phyloP scores from a whole-genome alignment of 148 eudicot genomes.

The Cornus florida region DNA sequence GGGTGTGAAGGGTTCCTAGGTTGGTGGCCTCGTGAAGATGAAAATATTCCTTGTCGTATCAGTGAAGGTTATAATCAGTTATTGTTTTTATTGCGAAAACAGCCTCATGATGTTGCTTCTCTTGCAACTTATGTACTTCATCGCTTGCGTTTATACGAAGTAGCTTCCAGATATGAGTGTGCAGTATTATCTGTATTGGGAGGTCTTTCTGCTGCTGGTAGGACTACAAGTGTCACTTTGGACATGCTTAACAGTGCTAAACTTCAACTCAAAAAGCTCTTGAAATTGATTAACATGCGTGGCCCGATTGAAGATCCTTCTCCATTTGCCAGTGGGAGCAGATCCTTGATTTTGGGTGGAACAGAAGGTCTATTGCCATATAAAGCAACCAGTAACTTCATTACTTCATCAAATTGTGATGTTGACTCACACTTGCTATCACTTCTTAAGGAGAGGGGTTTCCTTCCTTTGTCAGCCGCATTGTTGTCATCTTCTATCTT shows the following conservation, averaged over 20 bases:
- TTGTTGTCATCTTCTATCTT: slow-evolving; percentile 66
- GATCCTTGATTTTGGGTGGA: slow-evolving; percentile 54
- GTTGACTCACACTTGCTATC: slow-evolving; percentile 77
- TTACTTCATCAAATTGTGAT: slow-evolving; percentile 70
- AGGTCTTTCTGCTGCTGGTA: slow-evolving; percentile 40
- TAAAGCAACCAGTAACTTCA: slow-evolving; percentile 67
- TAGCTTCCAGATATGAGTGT: slow-evolving; percentile 85
- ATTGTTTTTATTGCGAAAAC: slow-evolving; percentile 76
- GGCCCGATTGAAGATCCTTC: slow-evolving; percentile 93
- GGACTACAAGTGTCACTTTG: slow-evolving; percentile 30
- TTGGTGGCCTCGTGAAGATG: slow-evolving; percentile 99
- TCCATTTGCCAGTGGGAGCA: slow-evolving; percentile 61
- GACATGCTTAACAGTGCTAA: slow-evolving; percentile 62
- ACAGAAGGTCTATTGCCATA: slow-evolving; percentile 63
- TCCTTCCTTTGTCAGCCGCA: slow-evolving; percentile 92
- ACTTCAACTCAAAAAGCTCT: slow-evolving; percentile 72
- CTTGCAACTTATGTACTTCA: slow-evolving; percentile 84
- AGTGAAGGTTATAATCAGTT: slow-evolving; percentile 87
- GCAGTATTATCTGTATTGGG: slow-evolving; percentile 71
- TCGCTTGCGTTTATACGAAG: slow-evolving; percentile 88
- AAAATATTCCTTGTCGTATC: slow-evolving; percentile 60
- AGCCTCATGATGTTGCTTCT: slow-evolving; percentile 82
- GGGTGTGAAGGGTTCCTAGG: slow-evolving; percentile 98
- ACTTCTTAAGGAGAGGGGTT: slow-evolving; percentile 95
- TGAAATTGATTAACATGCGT: slow-evolving; percentile 63